These are phyloP conservation scores for Cucumis cinereus DNA, from an alignment of 306 rosid species.

Conservation along the genomic window DNA sequence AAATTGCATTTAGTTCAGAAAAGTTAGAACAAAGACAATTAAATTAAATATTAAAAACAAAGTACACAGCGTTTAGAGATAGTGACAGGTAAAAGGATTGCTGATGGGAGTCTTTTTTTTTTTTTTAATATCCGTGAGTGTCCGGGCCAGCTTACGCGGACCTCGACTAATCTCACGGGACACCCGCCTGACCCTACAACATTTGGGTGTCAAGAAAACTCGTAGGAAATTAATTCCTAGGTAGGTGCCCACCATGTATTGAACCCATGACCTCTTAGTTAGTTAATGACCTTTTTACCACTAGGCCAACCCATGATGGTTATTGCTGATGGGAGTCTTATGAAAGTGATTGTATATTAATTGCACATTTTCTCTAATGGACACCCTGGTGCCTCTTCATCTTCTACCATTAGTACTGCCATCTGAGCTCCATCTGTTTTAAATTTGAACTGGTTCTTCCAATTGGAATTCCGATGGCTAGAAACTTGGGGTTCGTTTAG, in stretches of 20 bases:
- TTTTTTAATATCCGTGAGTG: no score
- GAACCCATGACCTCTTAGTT: no score
- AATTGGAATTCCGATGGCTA: not conserved
- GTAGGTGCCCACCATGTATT: no score
- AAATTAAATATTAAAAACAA: not conserved
- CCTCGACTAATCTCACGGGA: no score
- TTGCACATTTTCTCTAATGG: not conserved
- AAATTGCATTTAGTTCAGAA: constrained; percentile 1
- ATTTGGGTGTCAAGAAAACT: no score
- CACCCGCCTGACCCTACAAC: no score
- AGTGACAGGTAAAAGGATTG: not conserved
- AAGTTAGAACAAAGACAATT: not conserved
- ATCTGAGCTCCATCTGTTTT: not conserved
- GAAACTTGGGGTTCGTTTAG: not conserved
- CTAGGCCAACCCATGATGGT: no score
- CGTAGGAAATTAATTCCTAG: no score
- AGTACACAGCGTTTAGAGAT: not conserved
- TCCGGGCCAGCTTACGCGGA: no score
- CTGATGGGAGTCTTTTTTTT: not conserved
- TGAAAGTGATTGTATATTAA: not conserved
- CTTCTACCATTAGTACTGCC: not conserved
- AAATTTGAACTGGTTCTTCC: not conserved
- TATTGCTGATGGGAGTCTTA: not conserved
- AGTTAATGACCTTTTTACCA: no score
- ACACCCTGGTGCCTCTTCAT: not conserved